Base-by-base conservation (phyloP, 2,329 filamentous ascomycete genomes). In the Diaporthe sp. region DNA sequence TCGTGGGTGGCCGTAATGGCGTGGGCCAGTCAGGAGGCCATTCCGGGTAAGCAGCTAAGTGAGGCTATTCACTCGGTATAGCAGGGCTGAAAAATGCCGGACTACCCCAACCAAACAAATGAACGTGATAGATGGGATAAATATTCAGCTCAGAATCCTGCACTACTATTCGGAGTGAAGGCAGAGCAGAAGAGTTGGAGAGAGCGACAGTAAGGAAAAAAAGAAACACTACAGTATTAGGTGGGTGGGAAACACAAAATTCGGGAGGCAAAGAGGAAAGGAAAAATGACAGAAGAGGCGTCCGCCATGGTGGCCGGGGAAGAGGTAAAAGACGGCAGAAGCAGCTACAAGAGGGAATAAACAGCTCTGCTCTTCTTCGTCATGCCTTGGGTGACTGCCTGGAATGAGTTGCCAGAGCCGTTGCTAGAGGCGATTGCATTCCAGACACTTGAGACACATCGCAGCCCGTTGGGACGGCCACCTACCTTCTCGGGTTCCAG, bases 351-450 rank as follows among this genome's bases (percentile, higher is more conserved):
- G 13, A 65, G 19, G n/a, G 7, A 57, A 55, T 17, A 44, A 65
- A 73, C 49, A 73, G 31, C 46, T 53, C 4, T 65, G 34, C 25
- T 71, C 44, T 73, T 62, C 61, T 76, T 61, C 71, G 34, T 58
- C 42, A 68, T n/a, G 37, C 49, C 70, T 19, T 65, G 46, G 15
- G 44, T 57, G 44, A 51, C 39, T 57, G 62, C 68, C 72, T 76
- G 75, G 75, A 76, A 76, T 76, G 75, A 53, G 39, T 70, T 70
- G 65, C 65, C 17, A 42, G 49, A 42, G 65, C 65, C 49, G 72
- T 74, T 75, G 75, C 72, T 61, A 62, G 53, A 68, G 72, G 72
- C 61, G 46, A 72, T 73, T n/a, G 28, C 75, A 51, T 76, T 76
- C 75, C 72, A 72, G 34, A 31, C 37, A 31, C 34, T 44, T 73